A percentile compares a stretch with the other conserved stretches of the same genome.
Evolutionary conservation across 108 stramenopile genomes (phyloP).

Genomic region (Aurantiochytrium sp.): DNA sequence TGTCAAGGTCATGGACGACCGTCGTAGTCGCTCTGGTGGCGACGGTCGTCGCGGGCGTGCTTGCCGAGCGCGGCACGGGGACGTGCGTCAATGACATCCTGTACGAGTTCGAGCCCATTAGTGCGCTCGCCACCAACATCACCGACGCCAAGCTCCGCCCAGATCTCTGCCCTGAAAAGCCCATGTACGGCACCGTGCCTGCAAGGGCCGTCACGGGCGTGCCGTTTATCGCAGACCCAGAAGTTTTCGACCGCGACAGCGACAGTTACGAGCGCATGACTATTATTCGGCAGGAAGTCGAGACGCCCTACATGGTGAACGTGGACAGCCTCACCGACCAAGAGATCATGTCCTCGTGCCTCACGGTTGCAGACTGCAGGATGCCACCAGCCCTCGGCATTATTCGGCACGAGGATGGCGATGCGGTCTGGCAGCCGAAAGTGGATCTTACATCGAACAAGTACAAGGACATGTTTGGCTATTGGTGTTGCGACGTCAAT

Average conservation of each 20-base stretch:
- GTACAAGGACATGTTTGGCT: not conserved
- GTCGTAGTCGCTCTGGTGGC: too few species aligned
- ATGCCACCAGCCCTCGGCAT: not conserved
- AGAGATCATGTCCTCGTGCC: not conserved
- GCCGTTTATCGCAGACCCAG: not conserved
- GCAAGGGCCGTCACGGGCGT: not conserved
- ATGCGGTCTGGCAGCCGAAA: not conserved
- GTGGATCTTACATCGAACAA: not conserved
- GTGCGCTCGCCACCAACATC: not conserved
- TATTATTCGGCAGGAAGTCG: not conserved
- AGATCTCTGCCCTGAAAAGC: not conserved
- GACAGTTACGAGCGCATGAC: not conserved
- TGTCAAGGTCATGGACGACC: too few species aligned
- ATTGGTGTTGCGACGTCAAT: not conserved
- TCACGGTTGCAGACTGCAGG: not conserved
- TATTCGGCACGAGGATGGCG: not conserved
- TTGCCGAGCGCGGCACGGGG: too few species aligned
- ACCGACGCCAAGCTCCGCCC: not conserved
- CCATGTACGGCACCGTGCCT: not conserved
- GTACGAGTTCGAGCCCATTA: not conserved
- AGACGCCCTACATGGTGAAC: not conserved
- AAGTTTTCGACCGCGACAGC: not conserved
- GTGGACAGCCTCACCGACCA: not conserved
- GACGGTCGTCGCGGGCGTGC: too few species aligned
- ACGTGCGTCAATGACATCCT: not conserved